Conservation (phyloP, 768 basidiomycete genomes). For the Rhodotorula paludigena region DNA sequence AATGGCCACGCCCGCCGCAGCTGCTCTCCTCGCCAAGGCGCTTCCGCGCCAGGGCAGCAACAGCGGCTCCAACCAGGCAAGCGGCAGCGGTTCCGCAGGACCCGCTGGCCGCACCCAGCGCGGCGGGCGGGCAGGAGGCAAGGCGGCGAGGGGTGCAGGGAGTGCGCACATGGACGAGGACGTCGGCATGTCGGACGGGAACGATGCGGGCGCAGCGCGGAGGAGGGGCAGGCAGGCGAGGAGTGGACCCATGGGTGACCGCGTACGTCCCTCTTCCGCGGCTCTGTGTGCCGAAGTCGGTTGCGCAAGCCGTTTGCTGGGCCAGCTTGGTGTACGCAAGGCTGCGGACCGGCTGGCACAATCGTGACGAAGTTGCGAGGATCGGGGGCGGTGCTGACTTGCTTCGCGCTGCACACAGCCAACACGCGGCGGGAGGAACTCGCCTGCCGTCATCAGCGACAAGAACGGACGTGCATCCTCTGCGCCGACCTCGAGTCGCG, state of each 20-base stretch:
- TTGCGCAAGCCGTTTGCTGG: too few relatives aligned
- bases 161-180: conserved; percentile 27
- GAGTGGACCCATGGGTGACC: conserved; percentile 33
- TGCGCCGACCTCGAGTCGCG: not conserved
- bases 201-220: not conserved
- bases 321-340: too few relatives aligned
- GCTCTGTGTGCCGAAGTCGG: not conserved
- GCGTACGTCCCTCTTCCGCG: conserved; percentile 5
- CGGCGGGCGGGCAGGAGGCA: not conserved
- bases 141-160: not conserved
- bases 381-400: not conserved
- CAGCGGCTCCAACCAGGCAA: too few relatives aligned
- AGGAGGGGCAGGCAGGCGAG: conserved; percentile 27
- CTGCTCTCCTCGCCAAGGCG: not conserved
- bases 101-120: not conserved
- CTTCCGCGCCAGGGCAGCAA: too few relatives aligned
- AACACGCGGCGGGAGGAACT: conserved; percentile 11
- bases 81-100: not conserved
- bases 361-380: too few relatives aligned
- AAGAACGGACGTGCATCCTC: not conserved
- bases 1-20: not conserved
- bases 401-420: not conserved
- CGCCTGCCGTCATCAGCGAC: conserved; percentile 29
- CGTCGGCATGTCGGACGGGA: conserved; percentile 30
- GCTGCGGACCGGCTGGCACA: too few relatives aligned